These are phyloP conservation scores for Graphium sp. DNA, from an alignment of 2,329 filamentous ascomycete genomes.

Conservation along the genomic window DNA sequence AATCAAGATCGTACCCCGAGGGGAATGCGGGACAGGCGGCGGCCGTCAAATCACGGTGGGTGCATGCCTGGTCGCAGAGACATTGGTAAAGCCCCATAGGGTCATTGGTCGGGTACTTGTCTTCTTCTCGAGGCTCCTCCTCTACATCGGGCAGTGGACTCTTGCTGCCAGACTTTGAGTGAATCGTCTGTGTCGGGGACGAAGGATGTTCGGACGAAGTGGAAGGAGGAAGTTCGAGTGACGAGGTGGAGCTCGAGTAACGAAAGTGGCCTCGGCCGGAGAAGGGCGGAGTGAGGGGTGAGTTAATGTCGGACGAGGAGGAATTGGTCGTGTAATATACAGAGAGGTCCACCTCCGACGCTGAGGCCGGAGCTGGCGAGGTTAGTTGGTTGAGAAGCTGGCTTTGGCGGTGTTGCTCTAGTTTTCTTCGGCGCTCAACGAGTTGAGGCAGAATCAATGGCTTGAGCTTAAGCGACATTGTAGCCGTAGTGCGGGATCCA, in stretches of 20 bases:
- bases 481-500: no score
- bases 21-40: conserved; percentile 16
- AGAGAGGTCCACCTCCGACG: conserved; percentile 14
- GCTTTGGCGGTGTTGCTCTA: conserved; percentile 12
- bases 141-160: conserved; percentile 63
- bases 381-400: not conserved
- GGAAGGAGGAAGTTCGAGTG: conserved; percentile 44
- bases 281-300: conserved; percentile 56
- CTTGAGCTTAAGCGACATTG: conserved; percentile 32
- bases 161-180: conserved; percentile 29
- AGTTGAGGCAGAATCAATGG: conserved; percentile 35
- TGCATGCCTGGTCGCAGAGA: conserved; percentile 45
- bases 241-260: conserved; percentile 63
- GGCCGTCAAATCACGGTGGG: conserved; percentile 1
- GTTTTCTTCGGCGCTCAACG: conserved; percentile 29
- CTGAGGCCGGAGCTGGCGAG: not conserved
- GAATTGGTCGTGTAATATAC: conserved; percentile 32
- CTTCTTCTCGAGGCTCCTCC: conserved; percentile 63
- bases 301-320: conserved; percentile 49
- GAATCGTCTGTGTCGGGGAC: conserved; percentile 26
- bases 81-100: conserved; percentile 43
- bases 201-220: conserved; percentile 33
- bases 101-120: conserved; percentile 37
- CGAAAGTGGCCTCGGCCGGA: conserved; percentile 45
- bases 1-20: conserved; percentile 34